A percentile compares a stretch with the other conserved stretches of the same genome.
These are phyloP conservation scores for Limonium bicolor DNA, from an alignment of 148 eudicot genomes.

Conservation along the genomic window DNA sequence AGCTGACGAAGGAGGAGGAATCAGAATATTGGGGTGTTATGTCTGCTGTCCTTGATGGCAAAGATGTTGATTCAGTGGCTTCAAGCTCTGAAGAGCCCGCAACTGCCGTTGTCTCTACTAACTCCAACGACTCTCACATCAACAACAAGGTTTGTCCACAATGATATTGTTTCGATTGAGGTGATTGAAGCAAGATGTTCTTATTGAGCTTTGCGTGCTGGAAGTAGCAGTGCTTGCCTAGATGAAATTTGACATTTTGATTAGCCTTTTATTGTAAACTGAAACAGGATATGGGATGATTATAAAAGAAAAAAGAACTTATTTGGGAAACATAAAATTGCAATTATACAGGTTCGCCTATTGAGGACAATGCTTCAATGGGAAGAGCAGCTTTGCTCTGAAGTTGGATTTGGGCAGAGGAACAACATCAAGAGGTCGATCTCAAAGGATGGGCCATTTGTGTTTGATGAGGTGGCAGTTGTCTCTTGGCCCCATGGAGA, in stretches of 20 bases:
- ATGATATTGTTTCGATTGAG: too few relatives aligned
- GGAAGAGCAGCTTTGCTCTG: constrained; percentile 72
- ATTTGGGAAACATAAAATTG: too few relatives aligned
- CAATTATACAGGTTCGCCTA: constrained; percentile 59
- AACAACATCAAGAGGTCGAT: constrained; percentile 3
- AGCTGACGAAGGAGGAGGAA: constrained; percentile 64
- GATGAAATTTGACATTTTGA: too few relatives aligned
- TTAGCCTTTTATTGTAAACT: too few relatives aligned
- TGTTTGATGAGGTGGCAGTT: constrained; percentile 59
- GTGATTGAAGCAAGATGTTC: too few relatives aligned
- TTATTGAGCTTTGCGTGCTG: too few relatives aligned
- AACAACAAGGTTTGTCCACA: constrained; percentile 55
- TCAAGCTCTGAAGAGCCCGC: constrained; percentile 19
- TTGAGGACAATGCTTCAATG: constrained; percentile 94
- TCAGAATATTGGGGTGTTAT: constrained; percentile 62
- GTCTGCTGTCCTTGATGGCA: constrained; percentile 75
- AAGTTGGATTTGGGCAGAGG: constrained; percentile 34
- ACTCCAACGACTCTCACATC: constrained; percentile 37
- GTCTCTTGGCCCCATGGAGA: constrained; percentile 82
- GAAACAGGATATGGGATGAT: too few relatives aligned
- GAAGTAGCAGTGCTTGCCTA: too few relatives aligned
- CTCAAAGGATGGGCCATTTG: constrained; percentile 6
- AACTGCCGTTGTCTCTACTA: constrained; percentile 9
- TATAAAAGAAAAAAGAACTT: too few relatives aligned
- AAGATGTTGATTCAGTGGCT: constrained; percentile 28